phyloP scores from a whole-genome alignment of 73 alveolate genomes.

The Paramecium sonneborni region DNA sequence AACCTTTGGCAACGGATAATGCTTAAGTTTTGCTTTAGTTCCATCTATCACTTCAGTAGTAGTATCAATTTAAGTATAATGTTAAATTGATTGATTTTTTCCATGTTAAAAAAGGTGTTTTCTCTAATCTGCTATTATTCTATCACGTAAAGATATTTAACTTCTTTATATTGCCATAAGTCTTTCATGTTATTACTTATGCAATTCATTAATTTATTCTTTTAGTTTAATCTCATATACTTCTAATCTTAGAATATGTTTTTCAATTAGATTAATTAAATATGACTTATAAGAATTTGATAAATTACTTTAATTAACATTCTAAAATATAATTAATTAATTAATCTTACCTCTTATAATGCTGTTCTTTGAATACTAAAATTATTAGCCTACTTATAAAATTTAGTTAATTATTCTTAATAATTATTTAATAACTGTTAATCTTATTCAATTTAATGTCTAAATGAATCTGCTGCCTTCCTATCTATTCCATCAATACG shows the following conservation, averaged over 20 bases:
- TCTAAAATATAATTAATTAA: neutral
- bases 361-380: neutral
- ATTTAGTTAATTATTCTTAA: neutral
- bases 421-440: neutral
- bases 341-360: neutral
- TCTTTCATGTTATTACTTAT: conserved; percentile 20
- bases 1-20: conserved; percentile 30
- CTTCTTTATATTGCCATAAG: neutral
- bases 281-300: neutral
- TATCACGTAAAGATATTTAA: conserved; percentile 3
- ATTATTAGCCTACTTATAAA: neutral
- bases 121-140: conserved; percentile 35
- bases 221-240: neutral
- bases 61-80: conserved; percentile 10
- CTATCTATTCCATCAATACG: conserved; percentile 33
- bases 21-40: neutral
- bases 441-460: neutral
- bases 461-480: conserved; percentile 6
- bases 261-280: neutral
- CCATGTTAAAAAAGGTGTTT: neutral
- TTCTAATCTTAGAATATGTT: conserved; percentile 1
- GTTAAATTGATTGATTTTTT: conserved; percentile 1
- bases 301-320: neutral
- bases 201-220: conserved; percentile 13
- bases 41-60: conserved; percentile 45